These are phyloP conservation scores for Aspergillus wentii DNA, from an alignment of 495 filamentous ascomycete species.

Conservation along the genomic window DNA sequence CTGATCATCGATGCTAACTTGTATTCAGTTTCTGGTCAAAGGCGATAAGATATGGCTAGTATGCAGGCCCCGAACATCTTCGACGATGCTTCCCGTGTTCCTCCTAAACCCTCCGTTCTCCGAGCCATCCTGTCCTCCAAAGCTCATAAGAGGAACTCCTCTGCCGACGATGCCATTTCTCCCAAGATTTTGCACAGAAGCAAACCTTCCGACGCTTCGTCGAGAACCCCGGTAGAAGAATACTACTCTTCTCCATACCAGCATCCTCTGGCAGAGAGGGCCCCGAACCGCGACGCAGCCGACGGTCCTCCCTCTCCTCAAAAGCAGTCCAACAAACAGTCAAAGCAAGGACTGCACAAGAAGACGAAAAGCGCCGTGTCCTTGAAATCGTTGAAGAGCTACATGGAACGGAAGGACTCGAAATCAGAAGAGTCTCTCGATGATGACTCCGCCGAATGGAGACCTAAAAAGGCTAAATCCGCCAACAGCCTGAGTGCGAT, in stretches of 20 bases:
- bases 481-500: constrained; percentile 67
- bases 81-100: constrained; percentile 35
- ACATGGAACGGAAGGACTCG: constrained; percentile 50
- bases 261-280: constrained; percentile 34
- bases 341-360: constrained; percentile 47
- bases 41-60: constrained; percentile 35
- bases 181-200: constrained; percentile 8
- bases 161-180: constrained; percentile 31
- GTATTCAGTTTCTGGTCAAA: constrained; percentile 27
- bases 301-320: constrained; percentile 17
- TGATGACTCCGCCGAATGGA: constrained; percentile 31
- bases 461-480: constrained; percentile 81
- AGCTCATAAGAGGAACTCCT: constrained; percentile 35
- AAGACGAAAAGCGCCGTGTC: constrained; percentile 64
- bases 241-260: constrained; percentile 16
- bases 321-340: constrained; percentile 19
- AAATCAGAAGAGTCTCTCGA: constrained; percentile 36
- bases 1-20: constrained; percentile 1
- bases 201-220: constrained; percentile 14
- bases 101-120: constrained; percentile 37
- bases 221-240: constrained; percentile 24
- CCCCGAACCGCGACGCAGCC: constrained; percentile 32
- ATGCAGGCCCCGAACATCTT: constrained; percentile 38
- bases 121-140: constrained; percentile 40
- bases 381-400: constrained; percentile 53